Percentiles rank a stretch among this genome's conserved stretches.
phyloP scores from a whole-genome alignment of 2,329 filamentous ascomycete genomes.

The Cladosporium sp. region DNA sequence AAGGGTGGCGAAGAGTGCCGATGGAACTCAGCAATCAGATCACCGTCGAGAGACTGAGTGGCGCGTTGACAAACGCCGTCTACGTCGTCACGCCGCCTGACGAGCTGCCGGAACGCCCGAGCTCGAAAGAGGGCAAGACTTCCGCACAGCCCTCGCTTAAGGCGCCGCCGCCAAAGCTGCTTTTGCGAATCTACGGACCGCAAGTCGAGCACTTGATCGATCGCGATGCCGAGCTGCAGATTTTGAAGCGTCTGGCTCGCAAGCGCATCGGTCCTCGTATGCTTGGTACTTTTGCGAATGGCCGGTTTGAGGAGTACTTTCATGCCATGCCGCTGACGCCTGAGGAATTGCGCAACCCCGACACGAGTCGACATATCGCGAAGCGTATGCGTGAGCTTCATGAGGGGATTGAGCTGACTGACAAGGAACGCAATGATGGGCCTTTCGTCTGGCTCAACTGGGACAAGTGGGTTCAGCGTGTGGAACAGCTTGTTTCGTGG shows the following conservation, averaged over 20 bases:
- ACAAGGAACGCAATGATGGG: constrained; percentile 71
- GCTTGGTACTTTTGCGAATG: constrained; percentile 88
- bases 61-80: constrained; percentile 92
- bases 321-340: constrained; percentile 77
- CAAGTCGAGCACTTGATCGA: constrained; percentile 96
- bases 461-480: constrained; percentile 81
- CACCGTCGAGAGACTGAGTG: constrained; percentile 73
- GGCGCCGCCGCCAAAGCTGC: constrained; percentile 63
- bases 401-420: constrained; percentile 82
- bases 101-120: constrained; percentile 45
- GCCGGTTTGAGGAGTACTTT: constrained; percentile 92
- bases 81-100: constrained; percentile 86
- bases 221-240: constrained; percentile 80
- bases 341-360: constrained; percentile 70
- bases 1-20: constrained; percentile 84
- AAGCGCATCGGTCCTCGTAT: constrained; percentile 92
- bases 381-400: constrained; percentile 97
- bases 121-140: constrained; percentile 35
- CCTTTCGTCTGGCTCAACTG: constrained; percentile 88
- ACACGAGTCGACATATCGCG: constrained; percentile 87
- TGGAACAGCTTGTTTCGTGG: constrained; percentile 57
- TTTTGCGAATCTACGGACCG: constrained; percentile 89
- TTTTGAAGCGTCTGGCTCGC: constrained; percentile 77
- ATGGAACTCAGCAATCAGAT: constrained; percentile 66
- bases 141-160: constrained; percentile 33